phyloP scores from a whole-genome alignment of 1,284 basidiomycete genomes.

The Ustilago sp. region DNA sequence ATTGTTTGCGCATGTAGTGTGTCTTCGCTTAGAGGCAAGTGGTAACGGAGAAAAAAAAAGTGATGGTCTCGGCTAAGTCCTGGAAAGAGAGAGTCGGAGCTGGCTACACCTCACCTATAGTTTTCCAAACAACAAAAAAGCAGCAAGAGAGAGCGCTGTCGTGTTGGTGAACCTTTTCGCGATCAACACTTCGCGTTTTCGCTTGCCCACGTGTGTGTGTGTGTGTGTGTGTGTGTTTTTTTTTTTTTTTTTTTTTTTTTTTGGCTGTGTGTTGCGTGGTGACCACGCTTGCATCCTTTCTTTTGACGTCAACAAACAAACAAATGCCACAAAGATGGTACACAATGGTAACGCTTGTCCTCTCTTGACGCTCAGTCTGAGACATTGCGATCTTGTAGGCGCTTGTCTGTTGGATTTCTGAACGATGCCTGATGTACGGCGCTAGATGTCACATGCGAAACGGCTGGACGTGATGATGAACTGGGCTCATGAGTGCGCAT shows the following conservation, averaged over 20 bases:
- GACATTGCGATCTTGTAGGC: background rate
- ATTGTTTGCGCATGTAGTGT: no score
- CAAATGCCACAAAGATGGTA: constrained; percentile 14
- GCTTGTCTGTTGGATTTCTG: no score
- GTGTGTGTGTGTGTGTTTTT: background rate
- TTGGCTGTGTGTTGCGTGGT: background rate
- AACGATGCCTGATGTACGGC: background rate
- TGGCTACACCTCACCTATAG: constrained; percentile 1
- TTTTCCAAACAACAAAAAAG: background rate
- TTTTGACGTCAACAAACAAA: constrained; percentile 12
- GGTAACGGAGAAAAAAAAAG: constrained; percentile 8
- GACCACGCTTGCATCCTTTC: no score
- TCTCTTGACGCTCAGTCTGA: background rate
- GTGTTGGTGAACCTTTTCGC: no score
- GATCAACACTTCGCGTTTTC: background rate
- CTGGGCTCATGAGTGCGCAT: background rate
- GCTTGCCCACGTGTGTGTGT: background rate
- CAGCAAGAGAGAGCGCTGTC: background rate
- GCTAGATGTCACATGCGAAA: background rate
- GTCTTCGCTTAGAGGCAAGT: background rate
- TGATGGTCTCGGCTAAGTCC: constrained; percentile 33
- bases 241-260: background rate
- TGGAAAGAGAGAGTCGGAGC: constrained; percentile 7
- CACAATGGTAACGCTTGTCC: background rate
- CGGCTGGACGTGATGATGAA: background rate